phyloP scores from a whole-genome alignment of 352 stramenopile species.

The Aphanomyces euteiches region DNA sequence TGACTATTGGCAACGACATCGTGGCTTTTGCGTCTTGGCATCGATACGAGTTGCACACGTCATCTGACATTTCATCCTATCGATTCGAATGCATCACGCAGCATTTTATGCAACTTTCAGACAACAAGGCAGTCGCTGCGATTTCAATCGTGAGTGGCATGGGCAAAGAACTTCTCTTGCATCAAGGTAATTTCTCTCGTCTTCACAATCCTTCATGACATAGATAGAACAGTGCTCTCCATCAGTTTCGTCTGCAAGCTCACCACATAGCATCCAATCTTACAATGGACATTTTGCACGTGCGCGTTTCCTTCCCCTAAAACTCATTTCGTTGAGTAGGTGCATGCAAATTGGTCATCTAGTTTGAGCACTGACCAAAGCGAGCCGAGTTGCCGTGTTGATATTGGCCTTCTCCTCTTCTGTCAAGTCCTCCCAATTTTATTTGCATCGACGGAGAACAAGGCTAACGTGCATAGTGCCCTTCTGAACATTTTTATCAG shows the following conservation, averaged over 20 bases:
- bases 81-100: slow-evolving; percentile 18
- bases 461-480: slow-evolving; percentile 11
- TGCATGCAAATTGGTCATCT: neutral
- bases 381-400: slow-evolving; percentile 8
- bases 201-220: no score
- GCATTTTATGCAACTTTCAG: slow-evolving; percentile 15
- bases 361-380: neutral
- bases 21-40: slow-evolving; percentile 20
- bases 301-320: no score
- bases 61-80: neutral
- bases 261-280: no score
- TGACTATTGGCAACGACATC: neutral
- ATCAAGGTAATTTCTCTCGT: slow-evolving; percentile 18
- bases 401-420: slow-evolving; percentile 7
- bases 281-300: no score
- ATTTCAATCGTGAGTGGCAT: slow-evolving; percentile 22
- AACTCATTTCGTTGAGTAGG: no score
- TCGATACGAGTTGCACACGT: slow-evolving; percentile 18
- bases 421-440: neutral
- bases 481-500: slow-evolving; percentile 2
- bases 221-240: no score
- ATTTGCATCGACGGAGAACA: neutral
- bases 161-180: slow-evolving; percentile 20
- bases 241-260: no score
- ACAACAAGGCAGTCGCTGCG: neutral